Percentiles rank a stretch among this genome's conserved stretches.
Conservation (phyloP, 176 grass and related monocot genomes). For the Neostapfia colusana region DNA sequence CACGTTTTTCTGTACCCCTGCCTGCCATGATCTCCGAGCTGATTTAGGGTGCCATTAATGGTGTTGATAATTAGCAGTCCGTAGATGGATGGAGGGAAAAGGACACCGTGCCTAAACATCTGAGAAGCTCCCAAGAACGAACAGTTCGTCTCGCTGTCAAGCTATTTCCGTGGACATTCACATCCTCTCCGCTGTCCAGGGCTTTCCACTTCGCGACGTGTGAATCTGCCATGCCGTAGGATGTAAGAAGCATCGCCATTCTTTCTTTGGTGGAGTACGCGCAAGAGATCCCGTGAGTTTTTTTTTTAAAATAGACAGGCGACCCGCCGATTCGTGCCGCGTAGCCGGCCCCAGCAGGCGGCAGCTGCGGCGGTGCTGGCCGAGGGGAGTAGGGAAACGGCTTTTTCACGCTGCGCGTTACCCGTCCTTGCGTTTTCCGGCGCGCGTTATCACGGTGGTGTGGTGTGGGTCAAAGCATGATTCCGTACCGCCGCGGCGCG, state of each 20-base stretch:
- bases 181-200: background rate
- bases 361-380: background rate
- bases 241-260: background rate
- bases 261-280: background rate
- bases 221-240: background rate
- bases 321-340: background rate
- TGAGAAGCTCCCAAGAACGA: background rate
- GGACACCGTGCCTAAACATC: background rate
- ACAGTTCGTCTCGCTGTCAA: background rate
- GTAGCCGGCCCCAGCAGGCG: no score
- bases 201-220: background rate
- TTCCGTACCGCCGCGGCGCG: background rate
- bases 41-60: background rate
- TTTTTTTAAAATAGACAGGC: no score
- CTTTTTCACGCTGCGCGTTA: background rate
- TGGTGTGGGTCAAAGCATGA: background rate
- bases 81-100: background rate
- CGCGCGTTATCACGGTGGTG: slow-evolving; percentile 2
- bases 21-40: background rate
- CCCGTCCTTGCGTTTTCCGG: background rate
- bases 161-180: background rate
- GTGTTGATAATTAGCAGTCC: background rate
- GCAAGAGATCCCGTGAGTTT: no score
- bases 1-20: background rate
- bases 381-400: no score